These are phyloP conservation scores for Phytophthora meadii DNA, from an alignment of 352 stramenopile genomes.

Conservation along the genomic window DNA sequence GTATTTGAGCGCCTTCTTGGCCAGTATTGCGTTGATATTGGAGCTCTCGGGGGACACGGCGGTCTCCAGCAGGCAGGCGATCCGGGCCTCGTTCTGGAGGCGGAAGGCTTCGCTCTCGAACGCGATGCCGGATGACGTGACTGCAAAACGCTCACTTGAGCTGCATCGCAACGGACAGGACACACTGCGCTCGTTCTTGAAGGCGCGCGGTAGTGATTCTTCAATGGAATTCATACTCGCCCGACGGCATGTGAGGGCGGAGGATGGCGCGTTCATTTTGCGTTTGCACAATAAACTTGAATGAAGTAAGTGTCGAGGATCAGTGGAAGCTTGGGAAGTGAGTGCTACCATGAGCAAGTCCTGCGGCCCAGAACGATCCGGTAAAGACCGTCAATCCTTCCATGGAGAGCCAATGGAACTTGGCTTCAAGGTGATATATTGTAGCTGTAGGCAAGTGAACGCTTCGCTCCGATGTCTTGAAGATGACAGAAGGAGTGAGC, in stretches of 20 bases:
- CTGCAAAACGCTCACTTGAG: conserved; percentile 4
- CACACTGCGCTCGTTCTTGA: conserved; percentile 15
- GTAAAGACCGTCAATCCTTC: not conserved
- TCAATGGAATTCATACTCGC: not conserved
- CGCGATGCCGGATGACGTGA: conserved; percentile 12
- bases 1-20: conserved; percentile 52
- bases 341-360: not conserved
- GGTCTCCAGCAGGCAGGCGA: conserved; percentile 21
- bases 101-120: conserved; percentile 46
- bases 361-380: conserved; percentile 1
- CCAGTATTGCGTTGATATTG: conserved; percentile 36
- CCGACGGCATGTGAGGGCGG: not conserved
- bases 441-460: no score
- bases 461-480: no score
- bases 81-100: conserved; percentile 23
- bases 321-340: no score
- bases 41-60: conserved; percentile 10
- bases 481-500: not conserved
- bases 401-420: no score
- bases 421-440: no score
- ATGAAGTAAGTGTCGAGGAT: no score
- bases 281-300: not conserved
- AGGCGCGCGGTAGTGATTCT: not conserved
- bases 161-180: not conserved
- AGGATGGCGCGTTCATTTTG: no score